phyloP scores from a whole-genome alignment of 2,329 filamentous ascomycete species.

The Neopestalotiopsis rosae region DNA sequence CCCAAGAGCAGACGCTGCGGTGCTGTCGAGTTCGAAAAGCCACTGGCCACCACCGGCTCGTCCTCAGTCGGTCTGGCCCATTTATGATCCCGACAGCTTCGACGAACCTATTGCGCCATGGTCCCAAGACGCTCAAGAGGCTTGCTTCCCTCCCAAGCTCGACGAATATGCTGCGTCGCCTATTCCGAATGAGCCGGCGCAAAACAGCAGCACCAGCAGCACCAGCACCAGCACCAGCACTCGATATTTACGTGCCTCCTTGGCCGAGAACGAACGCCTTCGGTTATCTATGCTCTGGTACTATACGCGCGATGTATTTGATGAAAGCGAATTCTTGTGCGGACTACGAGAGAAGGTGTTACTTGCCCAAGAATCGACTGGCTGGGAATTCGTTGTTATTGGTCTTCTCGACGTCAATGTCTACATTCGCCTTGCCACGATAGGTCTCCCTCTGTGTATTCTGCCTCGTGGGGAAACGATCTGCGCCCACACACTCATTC shows the following conservation, averaged over 20 bases:
- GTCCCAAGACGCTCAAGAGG: neutral
- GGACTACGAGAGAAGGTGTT: slow-evolving; percentile 47
- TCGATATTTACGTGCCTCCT: slow-evolving; percentile 29
- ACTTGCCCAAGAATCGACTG: slow-evolving; percentile 45
- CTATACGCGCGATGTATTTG: slow-evolving; percentile 44
- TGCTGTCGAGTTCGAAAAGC: slow-evolving; percentile 28
- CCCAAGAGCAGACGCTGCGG: slow-evolving; percentile 31
- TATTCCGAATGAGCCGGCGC: neutral
- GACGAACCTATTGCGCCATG: neutral
- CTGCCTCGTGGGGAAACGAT: slow-evolving; percentile 48
- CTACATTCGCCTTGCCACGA: slow-evolving; percentile 47
- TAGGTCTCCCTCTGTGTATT: slow-evolving; percentile 45
- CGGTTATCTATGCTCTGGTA: slow-evolving; percentile 47
- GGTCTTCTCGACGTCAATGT: slow-evolving; percentile 48
- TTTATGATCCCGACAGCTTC: slow-evolving; percentile 14
- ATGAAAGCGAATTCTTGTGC: slow-evolving; percentile 45
- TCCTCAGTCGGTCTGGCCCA: neutral
- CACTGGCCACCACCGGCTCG: slow-evolving; percentile 11
- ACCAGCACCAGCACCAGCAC: neutral
- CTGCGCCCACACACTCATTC: neutral
- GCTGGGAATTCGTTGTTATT: slow-evolving; percentile 52
- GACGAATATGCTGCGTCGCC: neutral
- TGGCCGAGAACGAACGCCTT: slow-evolving; percentile 36
- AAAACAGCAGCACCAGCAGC: too few relatives aligned
- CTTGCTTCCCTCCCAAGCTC: neutral